phyloP scores from a whole-genome alignment of 2,329 filamentous ascomycete genomes.

The Alternaria ventricosa region DNA sequence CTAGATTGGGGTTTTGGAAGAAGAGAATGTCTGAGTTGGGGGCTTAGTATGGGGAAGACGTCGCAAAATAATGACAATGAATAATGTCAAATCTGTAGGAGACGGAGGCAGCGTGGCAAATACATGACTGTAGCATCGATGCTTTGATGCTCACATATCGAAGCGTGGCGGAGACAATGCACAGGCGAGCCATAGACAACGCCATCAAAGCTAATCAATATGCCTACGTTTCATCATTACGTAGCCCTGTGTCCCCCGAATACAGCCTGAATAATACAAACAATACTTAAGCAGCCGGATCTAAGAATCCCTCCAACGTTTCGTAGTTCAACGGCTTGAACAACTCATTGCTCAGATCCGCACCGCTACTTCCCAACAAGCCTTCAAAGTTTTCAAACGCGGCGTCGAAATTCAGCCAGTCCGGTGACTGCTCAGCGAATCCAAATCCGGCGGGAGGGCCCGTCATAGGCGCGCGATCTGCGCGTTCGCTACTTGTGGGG shows the following conservation, averaged over 20 bases:
- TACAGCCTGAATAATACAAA: too few species aligned
- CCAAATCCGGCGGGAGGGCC: constrained; percentile 30
- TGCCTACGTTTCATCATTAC: neutral
- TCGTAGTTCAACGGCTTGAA: constrained; percentile 48
- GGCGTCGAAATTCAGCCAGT: constrained; percentile 50
- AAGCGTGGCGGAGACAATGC: neutral
- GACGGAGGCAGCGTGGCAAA: neutral
- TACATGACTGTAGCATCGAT: too few species aligned
- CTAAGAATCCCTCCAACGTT: constrained; percentile 40
- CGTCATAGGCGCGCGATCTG: constrained; percentile 33
- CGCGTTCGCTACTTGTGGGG: constrained; percentile 47
- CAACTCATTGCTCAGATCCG: constrained; percentile 49
- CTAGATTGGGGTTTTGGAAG: neutral
- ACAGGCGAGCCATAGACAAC: neutral
- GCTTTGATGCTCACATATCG: neutral
- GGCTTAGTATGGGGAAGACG: neutral
- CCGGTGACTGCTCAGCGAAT: constrained; percentile 44
- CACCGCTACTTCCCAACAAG: constrained; percentile 46
- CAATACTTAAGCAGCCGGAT: constrained; percentile 25
- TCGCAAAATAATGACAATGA: too few species aligned
- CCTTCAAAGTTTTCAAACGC: constrained; percentile 52
- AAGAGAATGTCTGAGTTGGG: neutral
- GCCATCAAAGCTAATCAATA: neutral
- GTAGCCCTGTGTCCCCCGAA: too few species aligned
- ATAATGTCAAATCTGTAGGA: too few species aligned